Evolutionary conservation across 129 eudicot genomes (phyloP).

Genomic region (Arctium minus): DNA sequence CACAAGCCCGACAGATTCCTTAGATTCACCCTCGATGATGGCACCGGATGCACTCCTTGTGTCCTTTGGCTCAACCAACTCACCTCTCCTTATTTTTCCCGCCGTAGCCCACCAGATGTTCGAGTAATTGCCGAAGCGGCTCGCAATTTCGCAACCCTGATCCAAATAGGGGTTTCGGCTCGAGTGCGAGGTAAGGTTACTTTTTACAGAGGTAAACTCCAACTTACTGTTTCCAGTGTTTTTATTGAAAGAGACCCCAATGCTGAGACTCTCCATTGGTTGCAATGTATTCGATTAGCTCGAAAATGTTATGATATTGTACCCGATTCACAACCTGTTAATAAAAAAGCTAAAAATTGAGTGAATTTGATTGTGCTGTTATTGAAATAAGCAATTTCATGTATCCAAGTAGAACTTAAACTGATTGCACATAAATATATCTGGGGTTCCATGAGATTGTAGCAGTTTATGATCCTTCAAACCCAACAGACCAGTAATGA

Average conservation of each 20-base stretch:
- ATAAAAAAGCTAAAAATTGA: not conserved
- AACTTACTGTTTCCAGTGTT: slow-evolving; percentile 71
- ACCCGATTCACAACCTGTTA: not conserved
- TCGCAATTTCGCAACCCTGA: slow-evolving; percentile 20
- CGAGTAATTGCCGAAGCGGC: slow-evolving; percentile 65
- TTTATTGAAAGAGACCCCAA: slow-evolving; percentile 73
- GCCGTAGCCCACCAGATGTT: slow-evolving; percentile 68
- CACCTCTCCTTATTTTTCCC: slow-evolving; percentile 57
- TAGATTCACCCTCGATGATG: slow-evolving; percentile 73
- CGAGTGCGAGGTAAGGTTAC: slow-evolving; percentile 70
- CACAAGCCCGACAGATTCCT: slow-evolving; percentile 66
- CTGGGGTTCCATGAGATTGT: no score
- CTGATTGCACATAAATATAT: not conserved
- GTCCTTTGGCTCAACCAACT: slow-evolving; percentile 90
- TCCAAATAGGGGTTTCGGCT: slow-evolving; percentile 53
- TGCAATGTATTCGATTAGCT: slow-evolving; percentile 66
- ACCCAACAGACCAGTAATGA: no score
- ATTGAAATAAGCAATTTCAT: no score
- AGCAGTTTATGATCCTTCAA: no score
- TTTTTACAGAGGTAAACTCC: slow-evolving; percentile 49
- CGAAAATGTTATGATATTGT: slow-evolving; percentile 44
- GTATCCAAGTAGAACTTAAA: no score
- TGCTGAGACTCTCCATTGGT: slow-evolving; percentile 75
- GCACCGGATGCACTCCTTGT: slow-evolving; percentile 77
- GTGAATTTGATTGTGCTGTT: slow-evolving; percentile 2